Evolutionary conservation across 1,284 basidiomycete genomes (phyloP), one percentile per base, ranked within the genome.

Genomic region (Takashimella tepidaria): DNA sequence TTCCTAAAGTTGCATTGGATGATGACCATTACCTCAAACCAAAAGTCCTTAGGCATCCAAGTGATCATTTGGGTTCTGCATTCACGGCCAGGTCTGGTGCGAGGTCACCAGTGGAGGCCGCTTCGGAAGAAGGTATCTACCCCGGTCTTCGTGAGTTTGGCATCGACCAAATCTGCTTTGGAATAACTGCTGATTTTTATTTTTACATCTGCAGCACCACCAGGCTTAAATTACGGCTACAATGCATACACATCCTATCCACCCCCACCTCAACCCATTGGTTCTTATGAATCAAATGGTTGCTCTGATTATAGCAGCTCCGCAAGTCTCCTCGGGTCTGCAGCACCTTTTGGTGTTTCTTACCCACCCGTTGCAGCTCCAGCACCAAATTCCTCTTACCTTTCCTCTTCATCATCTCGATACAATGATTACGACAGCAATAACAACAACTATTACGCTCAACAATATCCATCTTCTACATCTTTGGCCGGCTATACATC

Each of bases 1-100:
- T 98, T 45, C 93, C 93, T n/a, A 88, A 88, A 59, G 81, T 98
- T 51, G 87, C 84, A 20, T 79, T 96, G 54, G 87, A 91, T 58
- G 89, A 95, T 59, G 86, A 88, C 58, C n/a, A n/a, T n/a, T 68
- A 80, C 8, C 42, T 43, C 42, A 6, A 43, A 20, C 31, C 31
- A 48, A 21, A 48, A 27, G 25, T n/a, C 20, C n/a, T n/a, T n/a
- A 11, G 26, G 37, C 46, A 27, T 10, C 25, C 43, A 19, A 44
- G 22, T 44, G 43, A 19, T 44, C n/a, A n/a, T n/a, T n/a, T n/a
- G n/a, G n/a, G n/a, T n/a, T n/a, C n/a, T n/a, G n/a, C n/a, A n/a
- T n/a, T n/a, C n/a, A 10, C 43, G 20, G 6, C 19, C 8, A 8
- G 43, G 20, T 10, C 19, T 8, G 19, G 43, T 19, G n/a, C 22